These are phyloP conservation scores for Onygenales sp. DNA, from an alignment of 2,329 filamentous ascomycete species.

Conservation along the genomic window DNA sequence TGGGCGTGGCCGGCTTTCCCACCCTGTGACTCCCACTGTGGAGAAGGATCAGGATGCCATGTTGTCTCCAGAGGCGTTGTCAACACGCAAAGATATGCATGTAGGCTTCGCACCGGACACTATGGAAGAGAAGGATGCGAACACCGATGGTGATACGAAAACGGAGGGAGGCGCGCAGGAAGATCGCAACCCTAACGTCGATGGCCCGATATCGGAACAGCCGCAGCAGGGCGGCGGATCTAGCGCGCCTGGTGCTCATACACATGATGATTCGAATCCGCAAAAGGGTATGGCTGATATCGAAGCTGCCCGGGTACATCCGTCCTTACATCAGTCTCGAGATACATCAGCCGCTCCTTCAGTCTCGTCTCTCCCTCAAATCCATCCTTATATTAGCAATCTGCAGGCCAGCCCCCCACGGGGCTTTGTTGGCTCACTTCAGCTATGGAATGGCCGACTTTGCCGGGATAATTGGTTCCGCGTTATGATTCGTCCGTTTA, in stretches of 20 bases:
- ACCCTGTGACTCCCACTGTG: slow-evolving; percentile 4
- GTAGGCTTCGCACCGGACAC: slow-evolving; percentile 47
- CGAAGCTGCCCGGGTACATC: slow-evolving; percentile 17
- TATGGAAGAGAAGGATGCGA: slow-evolving; percentile 10
- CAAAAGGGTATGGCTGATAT: slow-evolving; percentile 14
- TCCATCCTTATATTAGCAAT: slow-evolving; percentile 55
- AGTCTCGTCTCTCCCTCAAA: slow-evolving; percentile 15
- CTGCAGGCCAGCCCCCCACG: slow-evolving; percentile 58
- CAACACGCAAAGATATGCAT: slow-evolving; percentile 33
- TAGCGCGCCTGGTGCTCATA: not conserved
- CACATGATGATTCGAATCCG: not conserved
- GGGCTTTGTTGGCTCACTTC: slow-evolving; percentile 65
- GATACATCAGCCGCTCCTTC: slow-evolving; percentile 23
- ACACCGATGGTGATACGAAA: not conserved
- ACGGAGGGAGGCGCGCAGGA: not conserved
- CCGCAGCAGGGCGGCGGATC: too few species aligned
- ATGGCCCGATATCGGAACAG: too few species aligned
- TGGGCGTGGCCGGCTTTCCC: slow-evolving; percentile 23
- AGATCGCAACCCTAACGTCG: not conserved
- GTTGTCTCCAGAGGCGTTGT: not conserved
- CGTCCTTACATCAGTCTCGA: slow-evolving; percentile 14
- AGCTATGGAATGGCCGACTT: slow-evolving; percentile 68
- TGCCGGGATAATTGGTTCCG: slow-evolving; percentile 69
- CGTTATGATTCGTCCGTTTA: slow-evolving; percentile 68
- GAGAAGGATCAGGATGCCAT: not conserved